Percentiles rank a stretch among this genome's conserved stretches.
These are phyloP conservation scores for Corymbia calophylla DNA, from an alignment of 441 rosid species.

Conservation along the genomic window DNA sequence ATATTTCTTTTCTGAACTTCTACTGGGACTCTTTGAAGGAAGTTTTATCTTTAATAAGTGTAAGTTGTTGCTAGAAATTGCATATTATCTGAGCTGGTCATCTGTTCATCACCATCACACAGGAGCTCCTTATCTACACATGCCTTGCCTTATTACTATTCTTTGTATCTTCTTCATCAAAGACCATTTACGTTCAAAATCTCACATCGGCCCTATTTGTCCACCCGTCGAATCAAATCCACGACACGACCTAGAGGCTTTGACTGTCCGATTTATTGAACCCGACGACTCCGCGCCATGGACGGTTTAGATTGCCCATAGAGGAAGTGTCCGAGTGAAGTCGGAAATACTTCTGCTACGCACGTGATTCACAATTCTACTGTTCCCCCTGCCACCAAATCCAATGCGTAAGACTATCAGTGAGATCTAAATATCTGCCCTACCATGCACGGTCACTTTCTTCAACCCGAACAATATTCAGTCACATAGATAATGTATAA, in stretches of 20 bases:
- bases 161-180: neutral
- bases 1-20: too few species aligned
- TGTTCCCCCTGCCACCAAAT: too few species aligned
- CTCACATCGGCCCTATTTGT: constrained; percentile 52
- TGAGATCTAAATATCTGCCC: too few species aligned
- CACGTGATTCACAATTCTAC: too few species aligned
- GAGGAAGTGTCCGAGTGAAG: too few species aligned
- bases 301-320: too few species aligned
- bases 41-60: too few species aligned
- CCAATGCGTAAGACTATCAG: too few species aligned
- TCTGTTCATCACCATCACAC: neutral
- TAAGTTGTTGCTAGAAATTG: neutral
- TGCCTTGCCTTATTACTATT: constrained; percentile 18
- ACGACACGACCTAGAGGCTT: neutral
- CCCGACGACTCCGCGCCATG: neutral
- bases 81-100: accelerated
- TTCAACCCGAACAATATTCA: too few species aligned
- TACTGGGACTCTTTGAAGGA: neutral
- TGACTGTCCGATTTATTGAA: neutral
- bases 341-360: too few species aligned
- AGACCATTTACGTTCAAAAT: constrained; percentile 58
- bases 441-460: too few species aligned
- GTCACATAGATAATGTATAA: too few species aligned
- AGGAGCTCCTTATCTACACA: neutral
- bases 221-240: neutral